phyloP scores from a whole-genome alignment of 176 grass and related monocot genomes.

The Tillandsia leiboldiana region DNA sequence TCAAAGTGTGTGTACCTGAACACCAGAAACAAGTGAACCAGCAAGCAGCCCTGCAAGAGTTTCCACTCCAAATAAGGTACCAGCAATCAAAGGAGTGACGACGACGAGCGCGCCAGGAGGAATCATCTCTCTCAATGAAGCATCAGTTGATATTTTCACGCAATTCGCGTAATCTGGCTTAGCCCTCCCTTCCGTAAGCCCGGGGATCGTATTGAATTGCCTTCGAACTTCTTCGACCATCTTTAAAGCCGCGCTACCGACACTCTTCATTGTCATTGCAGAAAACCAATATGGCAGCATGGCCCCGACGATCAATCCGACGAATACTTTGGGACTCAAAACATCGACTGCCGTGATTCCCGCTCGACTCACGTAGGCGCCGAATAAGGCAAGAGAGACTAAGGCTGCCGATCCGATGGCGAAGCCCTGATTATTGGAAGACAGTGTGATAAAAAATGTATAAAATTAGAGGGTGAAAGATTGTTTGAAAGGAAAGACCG shows the following conservation, averaged over 20 bases:
- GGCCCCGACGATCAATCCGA: constrained; percentile 55
- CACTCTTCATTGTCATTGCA: constrained; percentile 75
- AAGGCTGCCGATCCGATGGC: constrained; percentile 79
- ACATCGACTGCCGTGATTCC: constrained; percentile 40
- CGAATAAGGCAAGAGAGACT: constrained; percentile 69
- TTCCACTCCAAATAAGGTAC: constrained; percentile 64
- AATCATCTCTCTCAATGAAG: constrained; percentile 69
- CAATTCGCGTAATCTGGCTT: constrained; percentile 75
- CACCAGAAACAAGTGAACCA: constrained; percentile 66
- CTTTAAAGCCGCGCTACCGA: constrained; percentile 61
- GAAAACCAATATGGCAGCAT: constrained; percentile 97
- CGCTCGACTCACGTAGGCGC: constrained; percentile 66
- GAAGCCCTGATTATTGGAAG: constrained; percentile 30
- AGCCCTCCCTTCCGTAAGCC: constrained; percentile 49
- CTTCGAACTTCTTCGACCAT: constrained; percentile 80
- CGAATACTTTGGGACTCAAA: constrained; percentile 51
- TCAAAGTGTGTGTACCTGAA: constrained; percentile 35
- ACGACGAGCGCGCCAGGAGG: constrained; percentile 68
- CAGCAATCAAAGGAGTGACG: constrained; percentile 45
- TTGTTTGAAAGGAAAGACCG: neutral
- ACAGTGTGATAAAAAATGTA: neutral
- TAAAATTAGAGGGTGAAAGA: neutral
- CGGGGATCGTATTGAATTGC: constrained; percentile 57
- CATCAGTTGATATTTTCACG: constrained; percentile 79
- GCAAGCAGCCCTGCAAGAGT: constrained; percentile 70